Base-by-base conservation (phyloP, 2,329 filamentous ascomycete genomes). In the Peltaster fructicola region DNA sequence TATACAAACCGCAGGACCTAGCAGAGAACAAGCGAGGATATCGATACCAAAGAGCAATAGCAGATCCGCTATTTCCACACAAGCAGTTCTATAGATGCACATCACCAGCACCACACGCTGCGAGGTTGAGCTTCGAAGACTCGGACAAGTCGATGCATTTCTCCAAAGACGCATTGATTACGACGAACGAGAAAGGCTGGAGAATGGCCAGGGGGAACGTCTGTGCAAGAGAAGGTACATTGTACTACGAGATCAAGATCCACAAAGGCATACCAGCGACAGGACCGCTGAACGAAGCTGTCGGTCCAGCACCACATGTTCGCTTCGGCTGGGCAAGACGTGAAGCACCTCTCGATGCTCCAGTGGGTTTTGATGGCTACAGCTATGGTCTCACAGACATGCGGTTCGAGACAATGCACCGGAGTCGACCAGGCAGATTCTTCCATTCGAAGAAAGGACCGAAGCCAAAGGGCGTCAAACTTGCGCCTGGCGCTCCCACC, bases 181-280 rank as follows among this genome's bases (percentile, higher is more conserved):
- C 93, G 26, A 91, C 79, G 1, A 91, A 88, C 8, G 73, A 85
- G 38, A 91, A 91, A 51, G 84, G 88, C 6, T 93, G 88, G 63
- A 68, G 90, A 30, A 88, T 85, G 62, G 75, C 78, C 2, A 70
- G 85, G 18, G 82, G 80, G 8, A 98, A 98, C 41, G 75, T 95
- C 1, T 81, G 78, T 13, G 78, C 84, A 4, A 65, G 88, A 22
- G 79, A 95, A 51, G 88, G 88, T 1, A 68, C 78, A 15, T 81
- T 80, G 61, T 98, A 90, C 51, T 98, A 82, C 61, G 88, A 98
- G 53, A 82, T 85, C 51, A 84, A 78, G 43, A 70, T 98, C 26
- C 73, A 84, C 7, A 70, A 73, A 36, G 88, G 88, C 17, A 71
- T 79, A 20, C 57, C 67, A 3, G 51, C 52, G 24, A 42, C 51